These are phyloP conservation scores for Erythrophleum fordii DNA, from an alignment of 306 rosid species.

Conservation along the genomic window DNA sequence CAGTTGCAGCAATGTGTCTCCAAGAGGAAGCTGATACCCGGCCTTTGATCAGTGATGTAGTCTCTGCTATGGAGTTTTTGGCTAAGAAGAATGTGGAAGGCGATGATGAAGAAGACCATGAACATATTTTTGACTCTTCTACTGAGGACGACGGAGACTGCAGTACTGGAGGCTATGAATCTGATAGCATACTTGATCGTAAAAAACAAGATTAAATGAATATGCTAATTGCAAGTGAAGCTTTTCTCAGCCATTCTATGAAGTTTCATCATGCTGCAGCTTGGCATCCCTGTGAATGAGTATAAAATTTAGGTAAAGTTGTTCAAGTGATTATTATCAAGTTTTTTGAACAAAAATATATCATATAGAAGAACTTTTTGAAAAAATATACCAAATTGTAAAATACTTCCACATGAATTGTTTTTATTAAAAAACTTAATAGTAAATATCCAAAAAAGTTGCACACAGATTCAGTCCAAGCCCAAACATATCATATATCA, in stretches of 20 bases:
- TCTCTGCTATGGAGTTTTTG: constrained; percentile 72
- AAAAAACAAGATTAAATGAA: constrained; percentile 22
- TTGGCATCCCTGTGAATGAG: neutral
- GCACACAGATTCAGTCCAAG: too few relatives aligned
- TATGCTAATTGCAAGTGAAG: neutral
- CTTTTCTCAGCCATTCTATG: constrained; percentile 24
- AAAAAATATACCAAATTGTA: too few relatives aligned
- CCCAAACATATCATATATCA: too few relatives aligned
- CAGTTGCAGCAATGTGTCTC: constrained; percentile 94
- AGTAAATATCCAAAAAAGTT: too few relatives aligned
- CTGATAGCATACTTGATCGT: constrained; percentile 31
- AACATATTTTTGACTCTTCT: constrained; percentile 9
- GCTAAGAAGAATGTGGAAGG: constrained; percentile 38
- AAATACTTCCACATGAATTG: too few relatives aligned
- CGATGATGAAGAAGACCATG: constrained; percentile 17
- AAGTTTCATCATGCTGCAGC: constrained; percentile 17
- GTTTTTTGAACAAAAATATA: too few relatives aligned
- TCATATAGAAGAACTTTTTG: too few relatives aligned
- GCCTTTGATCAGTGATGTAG: constrained; percentile 86
- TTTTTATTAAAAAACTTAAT: too few relatives aligned
- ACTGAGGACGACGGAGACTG: constrained; percentile 20
- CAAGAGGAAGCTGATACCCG: constrained; percentile 75
- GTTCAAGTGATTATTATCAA: too few relatives aligned
- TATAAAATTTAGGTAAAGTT: too few relatives aligned
- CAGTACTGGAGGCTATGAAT: constrained; percentile 34